Evolutionary conservation across 2,329 filamentous ascomycete species (phyloP), one percentile per base, ranked within the genome.

Genomic region (Aspergillus sclerotialis): DNA sequence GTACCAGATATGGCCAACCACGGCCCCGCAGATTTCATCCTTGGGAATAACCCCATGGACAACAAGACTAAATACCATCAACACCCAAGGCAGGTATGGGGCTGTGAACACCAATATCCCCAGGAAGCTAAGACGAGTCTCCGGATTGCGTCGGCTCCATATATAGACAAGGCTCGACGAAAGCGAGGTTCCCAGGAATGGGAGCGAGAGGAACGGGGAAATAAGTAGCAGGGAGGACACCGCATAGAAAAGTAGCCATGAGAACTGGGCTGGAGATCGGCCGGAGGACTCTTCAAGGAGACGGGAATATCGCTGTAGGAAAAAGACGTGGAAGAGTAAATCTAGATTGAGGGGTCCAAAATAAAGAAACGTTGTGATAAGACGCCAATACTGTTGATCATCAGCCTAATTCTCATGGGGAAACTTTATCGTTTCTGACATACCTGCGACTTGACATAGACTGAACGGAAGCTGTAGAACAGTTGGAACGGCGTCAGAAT

Each of bases 301-400:
- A 32, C 92, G 84, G 5, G 90, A 89, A 63, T 98, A 98, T 37
- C 92, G 84, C 60, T 95, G 89, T 38, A 95, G 81, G 67, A 98
- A 98, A 75, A 95, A 98, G 60, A 96, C 84, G 62, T 96, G 90
- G 70, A 95, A 96, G 49, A 96, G 74, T 26, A 98, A 80, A 60
- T 96, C 92, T 56, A 98, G 78, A 18, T 83, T 92, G 45, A 96
- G 79, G 2, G 90, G 89, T 2, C 92, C 92, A 57, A 96, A 96
- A 69, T 96, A 98, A 55, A 96, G 78, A 67, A 98, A 98, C 2
- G 90, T 94, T 2, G 90, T 93, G 26, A 94, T 55, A n/a, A 98
- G 72, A 26, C 92, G 83, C 92, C 92, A 98, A 64, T 94, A 96
- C 87, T 95, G 45, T 46, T 32, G 46, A 11, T n/a, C 21, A 29